Evolutionary conservation across 1,139 yeast genomes (phyloP), one percentile per base, ranked within the genome.

Genomic region (Blastobotrys proliferans): DNA sequence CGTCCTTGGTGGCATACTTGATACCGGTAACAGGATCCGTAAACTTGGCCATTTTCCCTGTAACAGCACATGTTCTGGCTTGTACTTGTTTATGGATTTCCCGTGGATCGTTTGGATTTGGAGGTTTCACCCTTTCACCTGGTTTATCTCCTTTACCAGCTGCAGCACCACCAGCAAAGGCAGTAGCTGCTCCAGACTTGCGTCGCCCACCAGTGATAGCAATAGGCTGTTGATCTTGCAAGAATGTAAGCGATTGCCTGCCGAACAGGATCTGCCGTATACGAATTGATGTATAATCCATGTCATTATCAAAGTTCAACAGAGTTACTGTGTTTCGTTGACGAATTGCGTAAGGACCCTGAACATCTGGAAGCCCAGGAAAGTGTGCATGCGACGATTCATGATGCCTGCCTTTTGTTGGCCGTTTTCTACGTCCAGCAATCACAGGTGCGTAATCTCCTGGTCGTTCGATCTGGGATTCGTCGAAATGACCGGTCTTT

Each of bases 1-100:
- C 82, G 40, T 83, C 94, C 51, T 86, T 86, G 47, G 83, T 82
- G 43, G 83, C 76, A 63, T 90, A 90, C 1, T 96, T 95, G 41
- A 88, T 76, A 37, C 58, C 94, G 29, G 83, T 79, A 34, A 78
- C 74, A 0, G 97, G 97, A 66, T 90, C 97, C 52, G 85, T 82
- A 63, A 86, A 90, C 58, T 79, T 76, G 28, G 94, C 94, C 44
- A 81, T 83, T 36, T 76, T 74, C 11, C 95, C 95, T 2, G 88
- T 79, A 35, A 87, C 77, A 35, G 85, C 73, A 66, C 97, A 90
- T 46, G 72, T 49, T 9, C 43, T 30, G n/a, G 43, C 41, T 36
- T 47, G 50, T 16, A 35, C 27, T 29, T 40, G 31, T 13, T 16
- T 26, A 10, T 33, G 29, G 24, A 40, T 31, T 24, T 27, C 24